Evolutionary conservation across 1,284 basidiomycete genomes (phyloP).

Genomic region (Sanghuangporus weigelae): DNA sequence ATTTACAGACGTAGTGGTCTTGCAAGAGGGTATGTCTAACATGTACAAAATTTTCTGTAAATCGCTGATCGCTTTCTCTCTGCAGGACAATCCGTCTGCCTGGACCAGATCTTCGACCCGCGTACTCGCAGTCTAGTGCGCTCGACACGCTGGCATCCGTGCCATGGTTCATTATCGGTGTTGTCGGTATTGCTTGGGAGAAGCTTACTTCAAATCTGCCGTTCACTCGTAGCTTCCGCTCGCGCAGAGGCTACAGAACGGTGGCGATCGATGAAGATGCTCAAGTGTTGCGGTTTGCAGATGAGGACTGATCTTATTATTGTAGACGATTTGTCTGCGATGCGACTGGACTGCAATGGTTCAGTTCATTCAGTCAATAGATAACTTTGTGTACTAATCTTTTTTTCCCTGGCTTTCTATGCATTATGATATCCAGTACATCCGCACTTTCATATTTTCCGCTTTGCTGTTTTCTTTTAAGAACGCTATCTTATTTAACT

Average conservation of each 20-base stretch:
- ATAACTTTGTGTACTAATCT: neutral
- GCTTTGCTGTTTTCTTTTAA: neutral
- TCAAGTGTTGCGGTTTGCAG: conserved; percentile 75
- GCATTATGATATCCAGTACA: neutral
- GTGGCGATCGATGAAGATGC: conserved; percentile 87
- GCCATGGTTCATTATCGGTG: conserved; percentile 81
- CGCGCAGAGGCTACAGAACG: conserved; percentile 71
- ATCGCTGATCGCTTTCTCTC: conserved; percentile 4
- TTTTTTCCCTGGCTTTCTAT: neutral
- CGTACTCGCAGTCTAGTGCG: conserved; percentile 42
- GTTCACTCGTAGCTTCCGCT: conserved; percentile 37
- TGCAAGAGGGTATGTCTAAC: conserved; percentile 58
- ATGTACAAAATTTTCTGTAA: conserved; percentile 1
- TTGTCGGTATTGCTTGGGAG: conserved; percentile 71
- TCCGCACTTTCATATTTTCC: neutral
- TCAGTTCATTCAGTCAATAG: neutral
- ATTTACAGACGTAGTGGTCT: conserved; percentile 69
- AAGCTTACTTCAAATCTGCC: conserved; percentile 46
- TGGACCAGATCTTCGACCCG: conserved; percentile 42
- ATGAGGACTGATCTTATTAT: conserved; percentile 49
- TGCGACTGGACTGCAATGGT: neutral
- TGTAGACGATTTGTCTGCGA: neutral
- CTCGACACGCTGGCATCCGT: conserved; percentile 75
- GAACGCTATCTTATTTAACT: neutral
- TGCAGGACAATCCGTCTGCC: conserved; percentile 75